Conservation (phyloP, 768 basidiomycete species). For the Cubamyces lactineus region DNA sequence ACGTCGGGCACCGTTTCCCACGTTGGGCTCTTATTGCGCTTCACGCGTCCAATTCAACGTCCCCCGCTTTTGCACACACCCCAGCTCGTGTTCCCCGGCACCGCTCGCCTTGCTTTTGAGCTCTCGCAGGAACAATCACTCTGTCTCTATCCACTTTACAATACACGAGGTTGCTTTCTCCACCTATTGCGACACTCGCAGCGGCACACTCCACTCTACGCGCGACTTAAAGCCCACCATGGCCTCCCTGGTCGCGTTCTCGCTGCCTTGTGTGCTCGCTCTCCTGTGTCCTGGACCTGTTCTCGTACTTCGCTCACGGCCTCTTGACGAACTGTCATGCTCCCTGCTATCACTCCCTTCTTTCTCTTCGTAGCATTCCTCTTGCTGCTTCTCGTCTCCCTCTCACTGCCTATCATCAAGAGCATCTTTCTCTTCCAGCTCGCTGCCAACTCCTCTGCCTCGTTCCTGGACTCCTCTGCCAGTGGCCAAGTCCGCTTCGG, state of each 20-base stretch:
- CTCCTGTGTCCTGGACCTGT: neutral
- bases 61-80: neutral
- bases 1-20: slow-evolving; percentile 6
- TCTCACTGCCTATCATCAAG: slow-evolving; percentile 62
- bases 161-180: slow-evolving; percentile 12
- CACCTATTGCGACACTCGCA: slow-evolving; percentile 13
- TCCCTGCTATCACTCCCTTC: slow-evolving; percentile 41
- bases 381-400: slow-evolving; percentile 61
- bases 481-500: slow-evolving; percentile 52
- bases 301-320: neutral
- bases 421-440: slow-evolving; percentile 60
- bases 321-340: slow-evolving; percentile 24
- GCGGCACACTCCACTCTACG: slow-evolving; percentile 11
- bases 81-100: neutral
- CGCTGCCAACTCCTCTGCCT: slow-evolving; percentile 38
- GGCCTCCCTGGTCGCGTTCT: neutral
- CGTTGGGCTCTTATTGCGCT: slow-evolving; percentile 14
- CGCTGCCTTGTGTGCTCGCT: neutral
- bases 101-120: neutral
- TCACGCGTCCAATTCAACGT: neutral
- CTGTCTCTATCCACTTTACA: neutral
- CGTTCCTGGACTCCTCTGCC: slow-evolving; percentile 40
- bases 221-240: slow-evolving; percentile 2
- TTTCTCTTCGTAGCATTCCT: slow-evolving; percentile 57
- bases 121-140: neutral